A percentile compares a stretch with the other conserved stretches of the same genome.
Evolutionary conservation across 208 protist species (phyloP).

Genomic region (Leptomonas seymouri): DNA sequence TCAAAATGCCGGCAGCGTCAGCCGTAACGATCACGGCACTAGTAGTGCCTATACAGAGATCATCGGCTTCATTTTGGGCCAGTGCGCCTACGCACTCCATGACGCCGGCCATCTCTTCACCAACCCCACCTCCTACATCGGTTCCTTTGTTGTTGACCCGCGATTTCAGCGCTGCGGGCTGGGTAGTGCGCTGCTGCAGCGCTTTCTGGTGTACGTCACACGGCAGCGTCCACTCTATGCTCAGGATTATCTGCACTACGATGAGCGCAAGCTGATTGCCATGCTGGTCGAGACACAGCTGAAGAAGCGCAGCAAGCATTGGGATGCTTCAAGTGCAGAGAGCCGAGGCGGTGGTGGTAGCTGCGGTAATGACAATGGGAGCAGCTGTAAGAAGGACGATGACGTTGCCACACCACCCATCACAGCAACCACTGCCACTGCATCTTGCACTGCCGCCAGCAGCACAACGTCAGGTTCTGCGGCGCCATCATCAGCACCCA

Average conservation of each 20-base stretch:
- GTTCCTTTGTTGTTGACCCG: slow-evolving; percentile 63
- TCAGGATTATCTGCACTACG: slow-evolving; percentile 60
- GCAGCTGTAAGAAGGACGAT: too few species aligned
- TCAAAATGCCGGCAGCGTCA: not conserved
- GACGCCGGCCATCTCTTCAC: slow-evolving; percentile 45
- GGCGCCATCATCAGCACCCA: not conserved
- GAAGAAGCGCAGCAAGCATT: slow-evolving; percentile 9
- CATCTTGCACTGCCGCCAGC: not conserved
- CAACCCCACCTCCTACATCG: slow-evolving; percentile 76
- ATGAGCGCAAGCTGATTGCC: slow-evolving; percentile 28
- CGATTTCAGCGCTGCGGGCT: slow-evolving; percentile 62
- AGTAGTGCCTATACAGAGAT: slow-evolving; percentile 34
- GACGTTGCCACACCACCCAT: too few species aligned
- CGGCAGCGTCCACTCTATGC: slow-evolving; percentile 53
- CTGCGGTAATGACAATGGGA: too few species aligned
- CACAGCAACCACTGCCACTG: too few species aligned
- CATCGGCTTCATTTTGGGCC: slow-evolving; percentile 67
- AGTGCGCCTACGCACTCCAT: slow-evolving; percentile 51
- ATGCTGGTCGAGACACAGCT: slow-evolving; percentile 32
- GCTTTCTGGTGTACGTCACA: slow-evolving; percentile 59
- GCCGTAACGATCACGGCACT: slow-evolving; percentile 6
- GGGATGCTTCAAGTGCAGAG: too few species aligned
- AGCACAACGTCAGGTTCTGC: too few species aligned
- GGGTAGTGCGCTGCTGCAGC: slow-evolving; percentile 53
- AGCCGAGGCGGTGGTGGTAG: too few species aligned